A percentile compares a stretch with the other conserved stretches of the same genome.
phyloP scores from a whole-genome alignment of 768 basidiomycete genomes.

The Collybiopsis luxurians region DNA sequence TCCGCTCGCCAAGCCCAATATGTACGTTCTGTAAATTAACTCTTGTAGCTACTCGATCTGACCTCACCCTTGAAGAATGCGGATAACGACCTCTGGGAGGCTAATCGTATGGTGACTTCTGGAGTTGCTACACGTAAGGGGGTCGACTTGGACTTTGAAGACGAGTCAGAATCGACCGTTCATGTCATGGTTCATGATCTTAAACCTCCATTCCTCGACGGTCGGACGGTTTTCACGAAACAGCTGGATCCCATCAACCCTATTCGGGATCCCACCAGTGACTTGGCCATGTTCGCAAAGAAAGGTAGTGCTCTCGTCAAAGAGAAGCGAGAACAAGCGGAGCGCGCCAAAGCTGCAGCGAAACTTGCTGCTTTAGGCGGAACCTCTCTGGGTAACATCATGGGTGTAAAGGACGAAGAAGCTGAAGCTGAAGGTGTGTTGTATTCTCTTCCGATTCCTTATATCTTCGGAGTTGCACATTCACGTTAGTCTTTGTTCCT shows the following conservation, averaged over 20 bases:
- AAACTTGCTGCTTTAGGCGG: slow-evolving; percentile 92
- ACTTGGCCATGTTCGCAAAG: slow-evolving; percentile 94
- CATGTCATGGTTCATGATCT: slow-evolving; percentile 97
- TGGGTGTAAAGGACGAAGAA: slow-evolving; percentile 95
- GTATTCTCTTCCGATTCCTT: slow-evolving; percentile 13
- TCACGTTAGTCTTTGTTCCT: slow-evolving; percentile 55
- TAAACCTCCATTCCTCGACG: slow-evolving; percentile 97
- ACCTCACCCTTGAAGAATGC: slow-evolving; percentile 63
- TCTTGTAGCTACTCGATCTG: slow-evolving; percentile 4
- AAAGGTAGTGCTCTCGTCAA: slow-evolving; percentile 95
- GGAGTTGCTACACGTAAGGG: slow-evolving; percentile 87
- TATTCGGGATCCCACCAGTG: slow-evolving; percentile 88
- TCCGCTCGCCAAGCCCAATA: slow-evolving; percentile 97
- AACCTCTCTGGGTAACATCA: slow-evolving; percentile 93
- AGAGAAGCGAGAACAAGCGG: slow-evolving; percentile 95
- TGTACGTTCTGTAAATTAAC: slow-evolving; percentile 42
- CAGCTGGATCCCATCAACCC: slow-evolving; percentile 98
- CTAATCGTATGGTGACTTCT: slow-evolving; percentile 95
- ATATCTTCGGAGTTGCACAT: slow-evolving; percentile 63
- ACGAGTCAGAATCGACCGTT: slow-evolving; percentile 93
- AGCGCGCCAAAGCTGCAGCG: slow-evolving; percentile 93
- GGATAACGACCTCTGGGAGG: slow-evolving; percentile 98
- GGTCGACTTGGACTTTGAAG: slow-evolving; percentile 93
- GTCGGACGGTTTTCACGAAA: slow-evolving; percentile 92
- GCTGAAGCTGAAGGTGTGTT: slow-evolving; percentile 86